Conservation (phyloP, 2,329 filamentous ascomycete genomes). For the Clathrospora elynae region DNA sequence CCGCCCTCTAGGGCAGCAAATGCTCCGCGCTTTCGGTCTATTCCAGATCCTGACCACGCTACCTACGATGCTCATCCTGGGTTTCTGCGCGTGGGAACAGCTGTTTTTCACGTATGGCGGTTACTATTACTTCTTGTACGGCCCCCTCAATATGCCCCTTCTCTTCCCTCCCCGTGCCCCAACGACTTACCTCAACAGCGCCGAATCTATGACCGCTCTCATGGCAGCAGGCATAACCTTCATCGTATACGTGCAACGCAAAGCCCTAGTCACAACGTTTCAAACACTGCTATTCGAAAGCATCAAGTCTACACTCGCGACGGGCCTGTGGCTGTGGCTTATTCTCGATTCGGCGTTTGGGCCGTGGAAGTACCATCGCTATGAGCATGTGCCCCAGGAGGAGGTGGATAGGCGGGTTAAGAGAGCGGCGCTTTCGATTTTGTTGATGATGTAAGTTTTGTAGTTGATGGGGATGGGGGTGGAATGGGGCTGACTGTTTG, state of each 20-base stretch:
- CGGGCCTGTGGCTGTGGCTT: slow-evolving; percentile 6
- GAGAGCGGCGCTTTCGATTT: slow-evolving; percentile 1
- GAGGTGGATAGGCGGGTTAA: background rate
- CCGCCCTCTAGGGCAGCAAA: slow-evolving; percentile 2
- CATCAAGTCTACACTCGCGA: background rate
- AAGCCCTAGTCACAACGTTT: background rate
- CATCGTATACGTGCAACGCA: slow-evolving; percentile 5
- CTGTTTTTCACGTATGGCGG: background rate
- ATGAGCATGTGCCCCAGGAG: background rate
- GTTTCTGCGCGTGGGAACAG: slow-evolving; percentile 2
- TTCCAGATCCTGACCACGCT: slow-evolving; percentile 1
- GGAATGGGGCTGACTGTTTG: background rate
- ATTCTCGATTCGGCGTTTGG: slow-evolving; percentile 3
- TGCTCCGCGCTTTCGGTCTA: slow-evolving; percentile 2
- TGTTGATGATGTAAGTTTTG: background rate
- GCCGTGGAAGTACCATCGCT: background rate
- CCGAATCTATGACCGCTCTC: slow-evolving; percentile 1
- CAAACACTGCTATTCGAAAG: background rate
- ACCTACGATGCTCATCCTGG: background rate
- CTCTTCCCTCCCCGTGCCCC: background rate
- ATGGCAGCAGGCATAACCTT: slow-evolving; percentile 4
- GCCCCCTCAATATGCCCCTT: background rate
- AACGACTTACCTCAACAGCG: background rate
- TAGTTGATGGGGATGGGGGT: background rate
- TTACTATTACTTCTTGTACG: slow-evolving; percentile 3